Base-by-base conservation (phyloP, 495 filamentous ascomycete species). In the Beverwykella pulmonaria region DNA sequence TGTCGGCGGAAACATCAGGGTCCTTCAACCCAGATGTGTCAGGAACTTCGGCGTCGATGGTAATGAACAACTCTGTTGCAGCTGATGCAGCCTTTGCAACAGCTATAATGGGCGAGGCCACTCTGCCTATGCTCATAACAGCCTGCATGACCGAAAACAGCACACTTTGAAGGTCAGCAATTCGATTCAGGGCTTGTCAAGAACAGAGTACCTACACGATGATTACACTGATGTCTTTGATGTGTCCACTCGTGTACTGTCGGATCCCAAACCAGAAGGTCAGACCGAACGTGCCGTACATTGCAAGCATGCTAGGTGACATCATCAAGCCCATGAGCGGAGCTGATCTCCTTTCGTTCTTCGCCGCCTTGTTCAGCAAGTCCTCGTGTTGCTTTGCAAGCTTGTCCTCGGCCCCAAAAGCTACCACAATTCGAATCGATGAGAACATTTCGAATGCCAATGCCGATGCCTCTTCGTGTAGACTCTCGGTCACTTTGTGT, bases 371-470 rank as follows among this genome's bases (percentile, higher is more conserved):
- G 39, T 85, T 80, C 5, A 91, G 77, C 80, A 84, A 86, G 0
- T 71, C 73, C 2, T 75, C 63, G 70, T 88, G 88, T 57, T 80
- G 82, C 30, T 67, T 77, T 1, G 79, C 73, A 70, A 88, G 81
- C 57, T 81, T 83, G 15, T 68, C 67, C 66, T 88, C 84, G 0
- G 86, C 87, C 20, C 87, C 86, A 62, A 86, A 88, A 9, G 87
- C 87, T 26, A 82, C 80, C 41, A 89, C 77, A 75, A 88, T 87
- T 44, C 74, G 68, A 44, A 75, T 75, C 8, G 74, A 75, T 9
- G 63, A 64, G 62, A 75, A 75, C 10, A 75, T 73, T 59, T 75
- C 87, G 59, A 84, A 86, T 9, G 87, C 84, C 12, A 87, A 76
- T 20, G 82, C 82, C 0, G 85, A 84, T 0, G 86, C 86, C 49